Evolutionary conservation across 768 basidiomycete genomes (phyloP).

Genomic region (Tulasnella sp.): DNA sequence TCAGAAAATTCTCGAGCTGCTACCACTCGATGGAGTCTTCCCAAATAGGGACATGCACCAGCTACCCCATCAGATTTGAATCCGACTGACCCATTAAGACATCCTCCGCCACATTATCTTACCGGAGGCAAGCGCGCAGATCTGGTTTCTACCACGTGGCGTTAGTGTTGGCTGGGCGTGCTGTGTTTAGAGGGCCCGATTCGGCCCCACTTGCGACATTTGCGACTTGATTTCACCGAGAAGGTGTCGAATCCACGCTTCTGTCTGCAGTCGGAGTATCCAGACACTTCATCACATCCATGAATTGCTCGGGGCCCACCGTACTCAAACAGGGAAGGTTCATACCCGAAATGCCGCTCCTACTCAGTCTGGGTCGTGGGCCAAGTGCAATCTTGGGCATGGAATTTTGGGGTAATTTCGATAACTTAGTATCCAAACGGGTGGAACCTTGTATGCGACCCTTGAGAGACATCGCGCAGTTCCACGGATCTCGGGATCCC

Average conservation of each 20-base stretch:
- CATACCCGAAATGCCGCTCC: neutral
- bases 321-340: neutral
- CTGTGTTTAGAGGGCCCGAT: neutral
- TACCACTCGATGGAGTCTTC: neutral
- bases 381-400: neutral
- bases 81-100: neutral
- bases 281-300: neutral
- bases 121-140: neutral
- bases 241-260: neutral
- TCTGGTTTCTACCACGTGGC: neutral
- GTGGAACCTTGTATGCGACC: neutral
- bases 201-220: neutral
- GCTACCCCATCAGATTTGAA: neutral
- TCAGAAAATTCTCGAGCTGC: neutral
- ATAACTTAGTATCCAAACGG: neutral
- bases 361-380: neutral
- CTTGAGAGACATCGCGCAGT: neutral
- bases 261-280: neutral
- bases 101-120: neutral
- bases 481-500: neutral
- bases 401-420: neutral
- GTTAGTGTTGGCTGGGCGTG: neutral
- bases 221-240: neutral
- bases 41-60: neutral
- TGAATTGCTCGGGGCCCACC: neutral